phyloP scores from a whole-genome alignment of 2,329 filamentous ascomycete genomes.

The Alternaria angustiovoidea region DNA sequence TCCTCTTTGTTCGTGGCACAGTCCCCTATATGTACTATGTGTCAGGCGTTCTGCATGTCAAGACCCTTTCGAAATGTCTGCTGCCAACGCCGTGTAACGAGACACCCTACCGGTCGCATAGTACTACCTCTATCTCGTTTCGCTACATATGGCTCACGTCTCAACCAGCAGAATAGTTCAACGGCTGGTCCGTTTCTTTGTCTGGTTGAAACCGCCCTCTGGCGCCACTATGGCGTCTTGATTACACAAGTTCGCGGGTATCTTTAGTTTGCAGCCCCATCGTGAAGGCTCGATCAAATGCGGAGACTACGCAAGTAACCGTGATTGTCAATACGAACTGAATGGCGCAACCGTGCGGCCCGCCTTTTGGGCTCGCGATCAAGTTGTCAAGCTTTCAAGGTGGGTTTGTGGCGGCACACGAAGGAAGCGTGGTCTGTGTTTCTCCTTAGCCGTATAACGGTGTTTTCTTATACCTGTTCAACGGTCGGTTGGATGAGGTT shows the following conservation, averaged over 20 bases:
- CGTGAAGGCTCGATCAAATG: background rate
- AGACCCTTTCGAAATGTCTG: conserved; percentile 32
- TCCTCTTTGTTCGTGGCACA: conserved; percentile 20
- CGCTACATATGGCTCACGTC: conserved; percentile 14
- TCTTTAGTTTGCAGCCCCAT: background rate
- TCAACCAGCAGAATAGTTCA: background rate
- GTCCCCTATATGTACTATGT: conserved; percentile 2
- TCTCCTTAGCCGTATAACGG: background rate
- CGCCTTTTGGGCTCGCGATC: conserved; percentile 7
- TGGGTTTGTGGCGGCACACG: conserved; percentile 6
- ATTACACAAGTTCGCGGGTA: background rate
- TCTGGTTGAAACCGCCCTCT: conserved; percentile 18
- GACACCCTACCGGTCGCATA: conserved; percentile 30
- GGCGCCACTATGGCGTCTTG: conserved; percentile 14
- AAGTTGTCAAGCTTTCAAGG: conserved; percentile 12
- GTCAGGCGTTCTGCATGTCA: conserved; percentile 40
- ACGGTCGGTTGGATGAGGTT: background rate
- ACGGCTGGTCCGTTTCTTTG: background rate
- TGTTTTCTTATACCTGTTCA: background rate
- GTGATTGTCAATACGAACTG: conserved; percentile 18
- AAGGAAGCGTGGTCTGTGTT: conserved; percentile 8
- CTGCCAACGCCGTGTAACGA: conserved; percentile 37
- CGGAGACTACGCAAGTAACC: conserved; percentile 8
- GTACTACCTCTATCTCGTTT: conserved; percentile 13
- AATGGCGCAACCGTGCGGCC: conserved; percentile 18